phyloP scores from a whole-genome alignment of 352 stramenopile species.

The Lagenidium giganteum region DNA sequence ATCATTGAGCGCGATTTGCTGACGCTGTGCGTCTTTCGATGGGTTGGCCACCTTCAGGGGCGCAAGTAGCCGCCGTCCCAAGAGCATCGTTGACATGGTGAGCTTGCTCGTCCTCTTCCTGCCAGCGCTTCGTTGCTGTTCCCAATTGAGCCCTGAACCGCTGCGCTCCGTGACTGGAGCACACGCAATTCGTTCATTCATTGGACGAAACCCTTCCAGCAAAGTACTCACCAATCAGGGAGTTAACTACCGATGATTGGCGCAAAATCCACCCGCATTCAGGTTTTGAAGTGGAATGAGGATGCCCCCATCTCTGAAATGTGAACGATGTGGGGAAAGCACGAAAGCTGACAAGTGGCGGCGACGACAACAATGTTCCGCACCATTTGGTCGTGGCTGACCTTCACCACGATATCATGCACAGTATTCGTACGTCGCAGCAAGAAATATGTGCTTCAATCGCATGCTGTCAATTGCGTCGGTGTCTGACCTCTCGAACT shows the following conservation, averaged over 20 bases:
- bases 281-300: no score
- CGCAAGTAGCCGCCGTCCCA: slow-evolving; percentile 49
- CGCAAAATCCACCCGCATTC: no score
- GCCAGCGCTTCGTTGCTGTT: not conserved
- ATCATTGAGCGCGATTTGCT: slow-evolving; percentile 34
- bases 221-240: no score
- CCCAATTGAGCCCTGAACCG: no score
- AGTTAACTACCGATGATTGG: no score
- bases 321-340: no score
- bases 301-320: no score
- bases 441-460: no score
- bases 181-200: slow-evolving; percentile 1
- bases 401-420: slow-evolving; percentile 54
- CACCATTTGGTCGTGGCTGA: no score
- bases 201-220: slow-evolving; percentile 17
- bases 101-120: not conserved
- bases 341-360: no score
- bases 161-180: slow-evolving; percentile 16
- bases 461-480: no score
- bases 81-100: slow-evolving; percentile 28
- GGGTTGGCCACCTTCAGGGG: slow-evolving; percentile 7
- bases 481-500: not conserved
- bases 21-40: slow-evolving; percentile 16
- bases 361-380: no score
- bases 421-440: slow-evolving; percentile 41